Conservation (phyloP, 1,284 basidiomycete genomes). For the Xanthoconium separans region DNA sequence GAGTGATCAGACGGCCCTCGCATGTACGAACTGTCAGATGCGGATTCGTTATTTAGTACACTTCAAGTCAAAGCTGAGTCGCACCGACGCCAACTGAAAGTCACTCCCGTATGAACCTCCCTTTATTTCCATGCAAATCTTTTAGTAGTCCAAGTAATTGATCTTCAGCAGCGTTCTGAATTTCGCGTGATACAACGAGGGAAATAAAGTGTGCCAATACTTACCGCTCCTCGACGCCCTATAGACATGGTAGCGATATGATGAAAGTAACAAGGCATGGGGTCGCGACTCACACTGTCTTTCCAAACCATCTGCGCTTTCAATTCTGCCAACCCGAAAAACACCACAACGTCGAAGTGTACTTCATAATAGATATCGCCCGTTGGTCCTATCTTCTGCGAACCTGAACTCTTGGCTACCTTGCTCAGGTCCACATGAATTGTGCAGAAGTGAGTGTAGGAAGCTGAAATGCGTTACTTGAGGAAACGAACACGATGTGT, state of each 20-base stretch:
- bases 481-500: background rate
- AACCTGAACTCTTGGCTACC: background rate
- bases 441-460: background rate
- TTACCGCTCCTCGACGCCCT: background rate
- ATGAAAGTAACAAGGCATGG: background rate
- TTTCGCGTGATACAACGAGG: background rate
- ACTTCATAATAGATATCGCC: background rate
- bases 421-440: background rate
- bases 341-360: background rate
- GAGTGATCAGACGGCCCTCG: too few species aligned
- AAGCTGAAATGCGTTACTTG: background rate
- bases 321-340: background rate
- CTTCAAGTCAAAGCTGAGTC: too few species aligned
- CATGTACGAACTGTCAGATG: too few species aligned
- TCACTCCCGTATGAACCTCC: too few species aligned
- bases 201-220: background rate
- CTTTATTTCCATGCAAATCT: constrained; percentile 3
- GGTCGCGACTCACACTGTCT: background rate
- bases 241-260: too few species aligned
- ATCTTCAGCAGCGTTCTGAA: background rate
- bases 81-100: too few species aligned
- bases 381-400: background rate
- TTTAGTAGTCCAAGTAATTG: background rate
- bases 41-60: too few species aligned
- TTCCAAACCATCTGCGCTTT: constrained; percentile 2